phyloP scores from a whole-genome alignment of 2,329 filamentous ascomycete species.

The Ascocoryne sarcoides region DNA sequence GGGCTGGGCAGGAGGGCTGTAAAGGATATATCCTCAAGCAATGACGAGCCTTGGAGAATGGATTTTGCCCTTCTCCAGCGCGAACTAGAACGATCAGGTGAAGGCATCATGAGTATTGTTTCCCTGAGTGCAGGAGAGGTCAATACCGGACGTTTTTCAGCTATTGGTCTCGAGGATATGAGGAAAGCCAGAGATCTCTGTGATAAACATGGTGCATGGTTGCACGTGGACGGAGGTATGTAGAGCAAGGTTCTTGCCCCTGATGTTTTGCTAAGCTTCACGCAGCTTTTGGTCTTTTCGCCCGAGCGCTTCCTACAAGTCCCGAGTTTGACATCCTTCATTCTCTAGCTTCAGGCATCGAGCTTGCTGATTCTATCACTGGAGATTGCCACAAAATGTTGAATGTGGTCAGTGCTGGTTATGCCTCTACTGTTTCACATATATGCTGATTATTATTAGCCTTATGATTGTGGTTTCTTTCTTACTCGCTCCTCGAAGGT shows the following conservation, averaged over 20 bases:
- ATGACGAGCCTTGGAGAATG: constrained; percentile 56
- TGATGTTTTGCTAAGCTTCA: too few relatives aligned
- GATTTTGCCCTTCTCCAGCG: constrained; percentile 57
- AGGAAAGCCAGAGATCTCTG: constrained; percentile 57
- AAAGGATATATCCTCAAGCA: constrained; percentile 45
- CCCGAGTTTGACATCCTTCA: constrained; percentile 48
- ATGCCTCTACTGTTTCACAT: not conserved
- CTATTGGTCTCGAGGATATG: constrained; percentile 36
- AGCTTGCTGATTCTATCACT: constrained; percentile 79
- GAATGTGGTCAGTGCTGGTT: constrained; percentile 56
- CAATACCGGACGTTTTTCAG: constrained; percentile 79
- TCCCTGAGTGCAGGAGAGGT: constrained; percentile 81
- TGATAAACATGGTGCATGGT: constrained; percentile 68
- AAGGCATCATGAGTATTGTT: constrained; percentile 61
- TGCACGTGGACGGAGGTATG: constrained; percentile 75
- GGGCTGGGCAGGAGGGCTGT: constrained; percentile 68
- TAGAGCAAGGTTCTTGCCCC: too few relatives aligned
- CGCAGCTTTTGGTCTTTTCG: constrained; percentile 81
- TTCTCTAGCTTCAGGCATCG: constrained; percentile 51
- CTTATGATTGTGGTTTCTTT: constrained; percentile 90
- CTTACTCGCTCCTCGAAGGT: constrained; percentile 56
- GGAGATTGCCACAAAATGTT: constrained; percentile 87
- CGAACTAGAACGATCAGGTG: constrained; percentile 39
- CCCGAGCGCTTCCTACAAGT: constrained; percentile 50
- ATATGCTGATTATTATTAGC: constrained; percentile 29